Evolutionary conservation across 2,329 filamentous ascomycete species (phyloP), one percentile per base, ranked within the genome.

Genomic region (Grosmannia clavigera): DNA sequence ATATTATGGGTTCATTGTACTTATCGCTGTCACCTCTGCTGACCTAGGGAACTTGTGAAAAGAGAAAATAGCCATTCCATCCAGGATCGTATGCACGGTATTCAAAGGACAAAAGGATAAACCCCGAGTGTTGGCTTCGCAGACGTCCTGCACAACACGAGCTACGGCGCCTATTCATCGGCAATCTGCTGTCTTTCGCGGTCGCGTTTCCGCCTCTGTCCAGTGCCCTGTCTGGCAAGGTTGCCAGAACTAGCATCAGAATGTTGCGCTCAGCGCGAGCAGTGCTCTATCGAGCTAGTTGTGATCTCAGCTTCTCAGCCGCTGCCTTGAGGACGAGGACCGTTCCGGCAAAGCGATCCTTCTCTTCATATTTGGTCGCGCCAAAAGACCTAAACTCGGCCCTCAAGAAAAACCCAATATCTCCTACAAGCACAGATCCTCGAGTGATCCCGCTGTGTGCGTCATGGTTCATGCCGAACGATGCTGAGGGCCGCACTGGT

Each of bases 401-500:
- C 58, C 80, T 99, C 58, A 86, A 87, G 73, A 87, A 87, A 75
- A 95, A 92, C 72, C 82, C 90, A 3, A 82, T 87, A 14, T 88
- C 86, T 58, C 84, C 86, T 63, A 88, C 92, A 67, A 90, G 88
- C 62, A 87, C 89, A 52, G 84, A 90, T 14, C 88, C 92, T 1
- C 85, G 88, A 65, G 86, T 95, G 52, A 85, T 99, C 59, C 89
- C 94, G 3, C 80, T 99, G 51, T 96, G 92, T 73, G 94, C 92
- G 55, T 82, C 90, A 29, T 99, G 94, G 94, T 99, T 96, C 70
- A 82, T 99, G 64, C 94, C 94, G 64, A 97, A 96, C 72, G 92
- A 96, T 66, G 64, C 70, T 25, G 65, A 73, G 35, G 83, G 83
- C 59, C 86, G 91, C 63, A 88, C 83, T 57, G 94, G 94, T 59